Base-by-base conservation (phyloP, 1,284 basidiomycete genomes). In the Inonotus obliquus region DNA sequence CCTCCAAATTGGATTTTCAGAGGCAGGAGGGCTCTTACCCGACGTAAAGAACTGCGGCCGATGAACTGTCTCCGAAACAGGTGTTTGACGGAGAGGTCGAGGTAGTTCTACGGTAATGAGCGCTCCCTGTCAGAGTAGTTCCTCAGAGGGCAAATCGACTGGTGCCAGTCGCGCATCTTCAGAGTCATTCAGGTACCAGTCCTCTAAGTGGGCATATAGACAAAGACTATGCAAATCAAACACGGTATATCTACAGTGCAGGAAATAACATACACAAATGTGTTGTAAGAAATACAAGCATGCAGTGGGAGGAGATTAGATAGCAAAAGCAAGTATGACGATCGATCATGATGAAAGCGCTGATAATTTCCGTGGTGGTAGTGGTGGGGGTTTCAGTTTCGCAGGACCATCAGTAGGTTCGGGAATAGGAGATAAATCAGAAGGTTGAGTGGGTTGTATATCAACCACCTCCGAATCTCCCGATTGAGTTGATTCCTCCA, bases 291-390 rank as follows among this genome's bases (percentile, higher is more conserved):
- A 44, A 19, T 53, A 55, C 41, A 52, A 51, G 48, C n/a, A 44
- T 44, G 41, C 41, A n/a, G n/a, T n/a, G 5, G 13, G 38, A 47
- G 11, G 17, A 55, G 38, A 27, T 21, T 21, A 29, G 38, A 19
- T 21, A 17, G 35, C 7, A 25, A 27, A 54, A 10, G 19, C 17
- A 25, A 48, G n/a, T 17, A 38, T 27, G 17, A 59, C 23, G 41
- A 44, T 21, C n/a, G 13, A 39, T 27, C 38, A 51, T 2, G 47
- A 48, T 19, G 38, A 38, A 7, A 57, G 27, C 14, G 54, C 14
- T n/a, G 62, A 63, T 7, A 37, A 49, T 19, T 54, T 49, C 29
- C 62, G 38, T 4, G 62, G 62, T 21, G 62, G 62, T 39, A 63
- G 47, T 21, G 62, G 62, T 21, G 62, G 62, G 11, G 62, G 62